Evolutionary conservation across 2,329 filamentous ascomycete species (phyloP).

Genomic region (Apiospora arundinis): DNA sequence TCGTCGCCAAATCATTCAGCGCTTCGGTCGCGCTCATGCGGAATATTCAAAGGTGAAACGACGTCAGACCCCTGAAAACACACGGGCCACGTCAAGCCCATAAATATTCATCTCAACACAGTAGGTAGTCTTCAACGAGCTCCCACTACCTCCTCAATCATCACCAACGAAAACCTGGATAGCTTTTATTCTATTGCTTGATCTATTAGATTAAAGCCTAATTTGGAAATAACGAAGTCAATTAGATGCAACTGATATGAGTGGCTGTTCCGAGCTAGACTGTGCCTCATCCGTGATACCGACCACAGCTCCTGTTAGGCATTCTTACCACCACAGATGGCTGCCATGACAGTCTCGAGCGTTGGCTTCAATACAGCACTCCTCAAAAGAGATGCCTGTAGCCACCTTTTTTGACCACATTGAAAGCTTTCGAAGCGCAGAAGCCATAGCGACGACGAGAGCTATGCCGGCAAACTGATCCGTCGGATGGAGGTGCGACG

Average conservation of each 20-base stretch:
- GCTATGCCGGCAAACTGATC: too few relatives aligned
- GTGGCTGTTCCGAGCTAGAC: background rate
- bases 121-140: background rate
- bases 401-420: too few relatives aligned
- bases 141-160: background rate
- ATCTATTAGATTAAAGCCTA: background rate
- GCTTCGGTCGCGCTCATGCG: background rate
- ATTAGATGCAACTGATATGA: background rate
- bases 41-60: constrained; percentile 10
- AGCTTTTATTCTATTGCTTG: background rate
- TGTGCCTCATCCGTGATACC: background rate
- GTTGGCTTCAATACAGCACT: too few relatives aligned
- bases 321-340: background rate
- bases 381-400: too few relatives aligned
- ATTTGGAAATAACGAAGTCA: background rate
- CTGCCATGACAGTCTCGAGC: background rate
- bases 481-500: background rate
- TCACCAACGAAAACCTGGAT: background rate
- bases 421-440: too few relatives aligned
- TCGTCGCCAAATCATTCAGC: background rate
- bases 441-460: too few relatives aligned
- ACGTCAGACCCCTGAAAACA: background rate
- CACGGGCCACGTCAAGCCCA: constrained; percentile 3
- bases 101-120: background rate
- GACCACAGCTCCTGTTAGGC: too few relatives aligned